Evolutionary conservation across 192 early-diverging fungal species (phyloP).

Genomic region (Globomyces pollinis-pini): DNA sequence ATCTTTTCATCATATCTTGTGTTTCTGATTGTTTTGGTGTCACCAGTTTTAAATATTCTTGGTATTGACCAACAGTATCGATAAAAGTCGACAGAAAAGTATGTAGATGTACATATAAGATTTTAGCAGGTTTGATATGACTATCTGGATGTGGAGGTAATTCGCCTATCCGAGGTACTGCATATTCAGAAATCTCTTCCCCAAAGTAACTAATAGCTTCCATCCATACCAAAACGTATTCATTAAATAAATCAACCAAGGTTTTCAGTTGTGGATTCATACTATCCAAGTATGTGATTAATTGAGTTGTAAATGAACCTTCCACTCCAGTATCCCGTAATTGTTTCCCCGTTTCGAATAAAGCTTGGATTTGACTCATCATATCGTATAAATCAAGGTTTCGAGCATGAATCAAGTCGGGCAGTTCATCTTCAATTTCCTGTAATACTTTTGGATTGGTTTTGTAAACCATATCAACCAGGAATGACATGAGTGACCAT

Average conservation of each 20-base stretch:
- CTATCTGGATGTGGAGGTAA: background rate
- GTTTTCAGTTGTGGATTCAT: conserved; percentile 5
- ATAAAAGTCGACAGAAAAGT: background rate
- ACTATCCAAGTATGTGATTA: conserved; percentile 11
- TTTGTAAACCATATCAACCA: conserved; percentile 44
- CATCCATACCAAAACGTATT: conserved; percentile 25
- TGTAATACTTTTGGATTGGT: conserved; percentile 25
- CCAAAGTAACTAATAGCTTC: conserved; percentile 37
- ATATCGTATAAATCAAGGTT: background rate
- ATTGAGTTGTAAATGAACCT: conserved; percentile 16
- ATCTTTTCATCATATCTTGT: conserved; percentile 28
- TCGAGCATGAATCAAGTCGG: background rate
- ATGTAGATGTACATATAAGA: background rate
- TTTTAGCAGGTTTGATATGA: background rate
- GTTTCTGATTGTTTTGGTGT: conserved; percentile 17
- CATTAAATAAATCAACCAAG: conserved; percentile 11
- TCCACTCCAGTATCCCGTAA: conserved; percentile 1
- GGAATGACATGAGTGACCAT: conserved; percentile 46
- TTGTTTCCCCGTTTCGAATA: background rate
- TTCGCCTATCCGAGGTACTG: conserved; percentile 10
- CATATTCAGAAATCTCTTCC: conserved; percentile 38
- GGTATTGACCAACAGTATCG: background rate
- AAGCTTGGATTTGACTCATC: conserved; percentile 5
- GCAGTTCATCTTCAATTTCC: background rate
- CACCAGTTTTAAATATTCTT: background rate